Percentiles rank a stretch among this genome's conserved stretches.
Conservation (phyloP, 2,329 filamentous ascomycete species). For the Xylaria hypoxylon region DNA sequence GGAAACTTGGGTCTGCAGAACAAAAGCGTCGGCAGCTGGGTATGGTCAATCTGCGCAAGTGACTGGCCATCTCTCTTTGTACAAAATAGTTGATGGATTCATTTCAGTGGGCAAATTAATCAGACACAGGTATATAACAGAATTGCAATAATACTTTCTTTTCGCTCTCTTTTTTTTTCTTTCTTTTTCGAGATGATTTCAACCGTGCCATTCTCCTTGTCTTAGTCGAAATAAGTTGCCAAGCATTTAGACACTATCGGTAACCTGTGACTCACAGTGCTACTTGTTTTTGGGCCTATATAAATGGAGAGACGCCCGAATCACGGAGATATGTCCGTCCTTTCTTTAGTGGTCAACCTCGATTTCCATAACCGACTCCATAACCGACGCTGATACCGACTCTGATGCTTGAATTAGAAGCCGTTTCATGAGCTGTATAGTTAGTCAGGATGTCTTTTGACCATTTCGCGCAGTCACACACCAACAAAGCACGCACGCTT, state of each 20-base stretch:
- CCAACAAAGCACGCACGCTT: constrained; percentile 24
- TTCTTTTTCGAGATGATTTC: neutral
- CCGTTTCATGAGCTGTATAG: neutral
- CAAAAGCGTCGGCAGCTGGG: neutral
- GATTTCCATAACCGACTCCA: neutral
- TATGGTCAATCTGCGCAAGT: neutral
- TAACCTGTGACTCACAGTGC: constrained; percentile 18
- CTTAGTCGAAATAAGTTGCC: neutral
- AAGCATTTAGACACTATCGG: constrained; percentile 4
- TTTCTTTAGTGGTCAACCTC: neutral
- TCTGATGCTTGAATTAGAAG: neutral
- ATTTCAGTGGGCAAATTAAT: constrained; percentile 19
- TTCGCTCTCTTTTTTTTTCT: neutral
- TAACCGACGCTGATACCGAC: neutral
- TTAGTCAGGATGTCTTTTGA: neutral
- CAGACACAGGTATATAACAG: constrained; percentile 29
- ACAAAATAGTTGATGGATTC: constrained; percentile 36
- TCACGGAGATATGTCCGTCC: neutral
- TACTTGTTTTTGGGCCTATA: neutral
- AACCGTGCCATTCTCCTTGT: neutral
- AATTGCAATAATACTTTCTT: neutral
- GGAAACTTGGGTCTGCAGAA: constrained; percentile 8
- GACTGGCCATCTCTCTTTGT: constrained; percentile 25
- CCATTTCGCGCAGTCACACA: neutral
- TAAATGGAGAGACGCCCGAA: neutral